Conservation (phyloP, 1,139 yeast species). For the Taphrina deformans region DNA sequence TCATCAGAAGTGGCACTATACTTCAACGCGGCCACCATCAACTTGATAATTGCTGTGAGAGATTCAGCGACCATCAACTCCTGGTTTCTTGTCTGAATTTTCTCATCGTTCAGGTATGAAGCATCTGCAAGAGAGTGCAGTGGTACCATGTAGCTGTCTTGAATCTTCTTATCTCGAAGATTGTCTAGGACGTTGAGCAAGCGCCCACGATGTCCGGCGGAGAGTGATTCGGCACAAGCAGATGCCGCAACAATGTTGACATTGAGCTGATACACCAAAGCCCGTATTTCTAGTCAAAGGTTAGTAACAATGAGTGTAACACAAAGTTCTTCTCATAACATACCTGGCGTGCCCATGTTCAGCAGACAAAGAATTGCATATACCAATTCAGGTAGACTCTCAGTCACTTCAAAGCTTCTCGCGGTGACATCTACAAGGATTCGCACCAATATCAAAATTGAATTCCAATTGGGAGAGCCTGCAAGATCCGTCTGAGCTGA, state of each 20-base stretch:
- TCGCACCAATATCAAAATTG: not conserved
- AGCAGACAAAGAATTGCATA: not conserved
- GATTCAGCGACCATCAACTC: constrained; percentile 2
- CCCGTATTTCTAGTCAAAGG: not conserved
- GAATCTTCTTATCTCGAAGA: not conserved
- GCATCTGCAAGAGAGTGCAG: not conserved
- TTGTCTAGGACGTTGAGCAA: not conserved
- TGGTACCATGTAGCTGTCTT: not conserved
- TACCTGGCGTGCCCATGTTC: constrained; percentile 8
- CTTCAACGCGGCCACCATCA: not conserved
- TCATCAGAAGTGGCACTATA: not conserved
- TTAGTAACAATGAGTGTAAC: not conserved
- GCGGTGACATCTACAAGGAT: constrained; percentile 6
- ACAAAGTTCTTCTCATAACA: too few species aligned
- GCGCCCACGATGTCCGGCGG: not conserved
- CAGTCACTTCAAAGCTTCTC: not conserved
- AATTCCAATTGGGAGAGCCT: not conserved
- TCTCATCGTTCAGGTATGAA: not conserved
- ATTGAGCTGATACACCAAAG: not conserved
- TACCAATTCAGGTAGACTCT: constrained; percentile 2
- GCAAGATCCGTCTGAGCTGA: not conserved
- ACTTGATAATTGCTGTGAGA: not conserved
- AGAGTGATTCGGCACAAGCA: not conserved
- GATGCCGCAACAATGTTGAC: constrained; percentile 2
- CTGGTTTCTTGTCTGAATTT: not conserved